These are phyloP conservation scores for Rheum nobile DNA, from an alignment of 148 eudicot species.

Conservation along the genomic window DNA sequence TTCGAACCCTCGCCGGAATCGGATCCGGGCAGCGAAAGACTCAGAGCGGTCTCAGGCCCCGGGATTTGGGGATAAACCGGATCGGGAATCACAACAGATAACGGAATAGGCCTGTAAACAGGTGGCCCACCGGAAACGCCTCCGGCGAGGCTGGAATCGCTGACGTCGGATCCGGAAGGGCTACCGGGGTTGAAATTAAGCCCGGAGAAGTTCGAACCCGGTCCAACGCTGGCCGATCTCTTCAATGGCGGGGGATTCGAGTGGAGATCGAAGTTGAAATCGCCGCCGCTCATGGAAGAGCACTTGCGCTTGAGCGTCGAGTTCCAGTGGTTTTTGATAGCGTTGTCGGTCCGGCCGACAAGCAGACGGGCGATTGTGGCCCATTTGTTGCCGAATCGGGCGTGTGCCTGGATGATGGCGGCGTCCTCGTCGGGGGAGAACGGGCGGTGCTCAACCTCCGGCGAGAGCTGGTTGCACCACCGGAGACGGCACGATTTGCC, in stretches of 20 bases:
- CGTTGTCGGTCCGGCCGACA: slow-evolving; percentile 55
- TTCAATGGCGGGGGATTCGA: slow-evolving; percentile 27
- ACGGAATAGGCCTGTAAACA: slow-evolving; percentile 24
- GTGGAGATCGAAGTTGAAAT: slow-evolving; percentile 13
- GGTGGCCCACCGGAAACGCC: neutral
- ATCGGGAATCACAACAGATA: slow-evolving; percentile 4
- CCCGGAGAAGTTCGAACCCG: slow-evolving; percentile 20
- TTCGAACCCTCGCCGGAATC: slow-evolving; percentile 7
- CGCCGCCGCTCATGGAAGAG: slow-evolving; percentile 29
- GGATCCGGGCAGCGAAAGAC: slow-evolving; percentile 40
- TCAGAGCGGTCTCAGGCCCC: slow-evolving; percentile 30
- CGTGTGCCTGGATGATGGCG: slow-evolving; percentile 41
- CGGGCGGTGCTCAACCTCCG: slow-evolving; percentile 50
- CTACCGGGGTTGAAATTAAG: slow-evolving; percentile 22
- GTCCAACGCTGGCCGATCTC: slow-evolving; percentile 45
- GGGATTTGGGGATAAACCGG: slow-evolving; percentile 8
- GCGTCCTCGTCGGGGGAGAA: slow-evolving; percentile 46
- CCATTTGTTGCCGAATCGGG: slow-evolving; percentile 51
- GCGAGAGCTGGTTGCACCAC: slow-evolving; percentile 62
- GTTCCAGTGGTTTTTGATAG: slow-evolving; percentile 60
- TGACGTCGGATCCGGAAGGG: slow-evolving; percentile 37
- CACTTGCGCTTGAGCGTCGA: slow-evolving; percentile 49
- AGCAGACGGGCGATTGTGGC: slow-evolving; percentile 50
- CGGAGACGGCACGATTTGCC: slow-evolving; percentile 55
- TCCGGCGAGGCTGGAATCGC: slow-evolving; percentile 22